Percentiles rank a stretch among this genome's conserved stretches.
Evolutionary conservation across 208 protist species (phyloP).

Genomic region (Trichomonas vaginalis): DNA sequence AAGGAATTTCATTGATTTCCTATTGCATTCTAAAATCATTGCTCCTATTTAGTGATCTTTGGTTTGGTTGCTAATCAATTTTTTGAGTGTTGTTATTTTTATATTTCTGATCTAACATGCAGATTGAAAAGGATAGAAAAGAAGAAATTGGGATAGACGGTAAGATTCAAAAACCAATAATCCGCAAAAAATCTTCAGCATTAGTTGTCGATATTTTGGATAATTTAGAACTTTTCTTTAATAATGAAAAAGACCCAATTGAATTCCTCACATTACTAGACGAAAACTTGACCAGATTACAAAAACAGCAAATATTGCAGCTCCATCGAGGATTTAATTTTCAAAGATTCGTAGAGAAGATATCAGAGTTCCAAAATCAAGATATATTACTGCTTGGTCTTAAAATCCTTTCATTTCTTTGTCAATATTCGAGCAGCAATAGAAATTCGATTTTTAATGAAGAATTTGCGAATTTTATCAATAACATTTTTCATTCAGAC

Average conservation of each 20-base stretch:
- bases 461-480: neutral
- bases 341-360: neutral
- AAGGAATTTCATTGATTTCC: too few species aligned
- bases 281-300: neutral
- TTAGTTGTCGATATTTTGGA: neutral
- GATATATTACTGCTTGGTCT: neutral
- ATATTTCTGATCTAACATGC: too few species aligned
- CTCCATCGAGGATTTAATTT: neutral
- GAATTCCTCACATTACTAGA: neutral
- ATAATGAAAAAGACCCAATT: neutral
- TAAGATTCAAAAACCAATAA: too few species aligned
- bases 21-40: too few species aligned
- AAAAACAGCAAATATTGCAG: neutral
- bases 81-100: too few species aligned
- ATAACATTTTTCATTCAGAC: neutral
- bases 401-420: neutral
- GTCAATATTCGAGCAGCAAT: neutral
- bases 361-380: neutral
- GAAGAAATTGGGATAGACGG: too few species aligned
- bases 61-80: too few species aligned
- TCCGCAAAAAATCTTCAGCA: neutral
- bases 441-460: neutral
- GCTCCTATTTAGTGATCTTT: too few species aligned
- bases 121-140: too few species aligned
- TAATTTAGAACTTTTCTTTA: neutral